Evolutionary conservation across 768 basidiomycete species (phyloP).

Genomic region (Xanthoconium stramineum): DNA sequence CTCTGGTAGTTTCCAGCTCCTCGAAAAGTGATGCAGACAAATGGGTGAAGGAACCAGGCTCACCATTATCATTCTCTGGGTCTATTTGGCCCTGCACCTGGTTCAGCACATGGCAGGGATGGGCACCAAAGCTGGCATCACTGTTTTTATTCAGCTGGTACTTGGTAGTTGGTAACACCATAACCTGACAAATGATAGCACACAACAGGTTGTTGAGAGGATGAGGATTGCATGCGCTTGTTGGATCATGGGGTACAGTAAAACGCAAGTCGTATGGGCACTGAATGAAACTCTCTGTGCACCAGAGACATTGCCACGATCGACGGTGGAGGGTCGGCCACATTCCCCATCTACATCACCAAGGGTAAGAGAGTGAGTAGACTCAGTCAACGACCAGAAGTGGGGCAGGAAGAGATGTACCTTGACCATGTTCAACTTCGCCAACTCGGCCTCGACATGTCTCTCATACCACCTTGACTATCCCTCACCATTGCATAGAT

Average conservation of each 20-base stretch:
- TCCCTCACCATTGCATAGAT: conserved; percentile 40
- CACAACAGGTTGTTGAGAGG: conserved; percentile 14
- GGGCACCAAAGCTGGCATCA: background rate
- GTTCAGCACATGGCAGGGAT: background rate
- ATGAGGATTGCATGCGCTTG: conserved; percentile 6
- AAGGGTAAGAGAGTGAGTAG: background rate
- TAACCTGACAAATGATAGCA: conserved; percentile 31
- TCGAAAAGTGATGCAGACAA: conserved; percentile 55
- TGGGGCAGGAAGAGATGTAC: conserved; percentile 5
- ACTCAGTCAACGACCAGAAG: background rate
- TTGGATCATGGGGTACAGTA: conserved; percentile 32
- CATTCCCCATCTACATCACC: background rate
- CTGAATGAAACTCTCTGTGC: conserved; percentile 35
- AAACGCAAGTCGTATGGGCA: conserved; percentile 35
- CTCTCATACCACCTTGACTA: conserved; percentile 12
- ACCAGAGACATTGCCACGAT: conserved; percentile 32
- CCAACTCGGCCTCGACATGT: conserved; percentile 27
- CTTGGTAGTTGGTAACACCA: conserved; percentile 12
- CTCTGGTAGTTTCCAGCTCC: conserved; percentile 63
- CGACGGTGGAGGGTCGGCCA: conserved; percentile 17
- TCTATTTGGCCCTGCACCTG: background rate
- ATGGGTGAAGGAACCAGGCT: conserved; percentile 9
- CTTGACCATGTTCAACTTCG: conserved; percentile 16
- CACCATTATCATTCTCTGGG: background rate
- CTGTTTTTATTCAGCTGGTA: background rate